Conservation (phyloP, 805 yeast species). For the Suhomyces sp. region DNA sequence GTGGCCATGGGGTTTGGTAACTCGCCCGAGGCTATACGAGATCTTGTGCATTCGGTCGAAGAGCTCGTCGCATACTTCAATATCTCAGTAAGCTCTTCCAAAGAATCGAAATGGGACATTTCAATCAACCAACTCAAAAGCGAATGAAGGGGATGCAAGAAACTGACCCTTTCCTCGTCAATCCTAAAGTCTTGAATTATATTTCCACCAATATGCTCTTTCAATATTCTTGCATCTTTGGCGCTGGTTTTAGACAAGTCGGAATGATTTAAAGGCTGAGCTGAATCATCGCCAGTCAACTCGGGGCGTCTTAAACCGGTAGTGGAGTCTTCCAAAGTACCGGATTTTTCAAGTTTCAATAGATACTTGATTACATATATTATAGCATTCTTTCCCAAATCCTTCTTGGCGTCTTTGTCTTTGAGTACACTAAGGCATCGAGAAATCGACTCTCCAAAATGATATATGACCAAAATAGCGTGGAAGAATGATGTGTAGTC, state of each 20-base stretch:
- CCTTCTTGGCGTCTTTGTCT: conserved; percentile 9
- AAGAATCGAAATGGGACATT: conserved; percentile 32
- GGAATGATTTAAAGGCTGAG: neutral
- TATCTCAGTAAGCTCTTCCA: conserved; percentile 19
- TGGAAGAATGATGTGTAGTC: conserved; percentile 75
- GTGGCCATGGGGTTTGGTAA: conserved; percentile 18
- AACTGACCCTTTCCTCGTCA: conserved; percentile 51
- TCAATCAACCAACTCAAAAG: conserved; percentile 71
- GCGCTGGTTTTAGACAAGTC: conserved; percentile 5
- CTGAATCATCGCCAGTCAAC: neutral
- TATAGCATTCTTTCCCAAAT: conserved; percentile 26
- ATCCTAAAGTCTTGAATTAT: conserved; percentile 23
- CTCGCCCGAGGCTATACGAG: conserved; percentile 1
- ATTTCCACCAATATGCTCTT: conserved; percentile 22
- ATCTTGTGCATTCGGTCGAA: neutral
- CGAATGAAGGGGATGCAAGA: conserved; percentile 79
- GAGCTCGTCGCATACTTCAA: conserved; percentile 14
- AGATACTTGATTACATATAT: conserved; percentile 28
- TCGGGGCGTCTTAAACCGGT: neutral
- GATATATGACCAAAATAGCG: conserved; percentile 63
- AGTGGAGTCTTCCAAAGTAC: conserved; percentile 9
- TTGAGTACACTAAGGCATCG: conserved; percentile 36
- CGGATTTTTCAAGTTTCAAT: conserved; percentile 28
- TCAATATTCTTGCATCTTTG: conserved; percentile 7
- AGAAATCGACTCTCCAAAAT: conserved; percentile 54